These are phyloP conservation scores for Cytospora piceicola DNA, from an alignment of 2,329 filamentous ascomycete genomes.

Conservation along the genomic window DNA sequence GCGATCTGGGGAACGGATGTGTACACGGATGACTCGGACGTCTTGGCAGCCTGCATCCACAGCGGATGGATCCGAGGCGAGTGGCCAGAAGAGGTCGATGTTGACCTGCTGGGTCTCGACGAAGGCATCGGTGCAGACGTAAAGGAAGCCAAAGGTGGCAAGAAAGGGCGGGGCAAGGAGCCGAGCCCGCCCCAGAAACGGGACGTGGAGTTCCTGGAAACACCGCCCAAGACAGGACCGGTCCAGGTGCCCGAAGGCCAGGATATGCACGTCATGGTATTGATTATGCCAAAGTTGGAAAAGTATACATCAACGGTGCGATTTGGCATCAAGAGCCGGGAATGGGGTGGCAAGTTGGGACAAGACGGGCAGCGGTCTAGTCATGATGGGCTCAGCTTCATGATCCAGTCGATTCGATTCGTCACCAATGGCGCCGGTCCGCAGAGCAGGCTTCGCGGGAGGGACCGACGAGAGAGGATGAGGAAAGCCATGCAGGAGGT, in stretches of 20 bases:
- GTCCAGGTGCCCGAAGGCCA: constrained; percentile 67
- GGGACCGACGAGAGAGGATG: constrained; percentile 60
- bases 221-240: constrained; percentile 64
- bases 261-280: constrained; percentile 84
- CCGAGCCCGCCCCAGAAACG: constrained; percentile 24
- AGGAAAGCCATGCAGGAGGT: constrained; percentile 59
- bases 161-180: constrained; percentile 32
- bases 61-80: constrained; percentile 89
- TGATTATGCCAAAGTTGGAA: constrained; percentile 79
- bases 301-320: constrained; percentile 76
- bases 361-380: constrained; percentile 43
- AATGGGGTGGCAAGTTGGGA: constrained; percentile 67
- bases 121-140: constrained; percentile 38
- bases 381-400: constrained; percentile 90
- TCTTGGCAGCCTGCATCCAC: constrained; percentile 90
- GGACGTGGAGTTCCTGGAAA: constrained; percentile 46
- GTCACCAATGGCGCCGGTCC: constrained; percentile 73
- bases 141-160: constrained; percentile 41
- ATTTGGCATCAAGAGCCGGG: constrained; percentile 80
- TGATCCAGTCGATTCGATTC: constrained; percentile 81
- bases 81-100: constrained; percentile 79
- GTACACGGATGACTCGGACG: constrained; percentile 94
- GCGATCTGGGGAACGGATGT: constrained; percentile 93
- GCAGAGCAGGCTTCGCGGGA: constrained; percentile 59
- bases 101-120: constrained; percentile 65